Percentiles rank a stretch among this genome's conserved stretches.
phyloP scores from a whole-genome alignment of 139 green algal species.

The Spirogloea muscicola region DNA sequence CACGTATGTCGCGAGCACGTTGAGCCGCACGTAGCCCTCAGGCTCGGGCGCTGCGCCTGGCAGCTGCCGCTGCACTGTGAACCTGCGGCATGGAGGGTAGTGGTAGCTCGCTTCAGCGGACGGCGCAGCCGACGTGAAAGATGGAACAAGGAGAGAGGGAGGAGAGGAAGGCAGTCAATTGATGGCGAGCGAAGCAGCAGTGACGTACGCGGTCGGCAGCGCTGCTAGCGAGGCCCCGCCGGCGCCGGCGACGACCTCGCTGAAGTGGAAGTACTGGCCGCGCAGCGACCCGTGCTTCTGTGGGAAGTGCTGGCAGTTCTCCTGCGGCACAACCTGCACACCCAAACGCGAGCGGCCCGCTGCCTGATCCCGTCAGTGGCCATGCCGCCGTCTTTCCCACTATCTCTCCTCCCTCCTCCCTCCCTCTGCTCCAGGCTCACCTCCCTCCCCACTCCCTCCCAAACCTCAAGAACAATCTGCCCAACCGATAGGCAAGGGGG shows the following conservation, averaged over 20 bases:
- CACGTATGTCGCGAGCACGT: constrained; percentile 77
- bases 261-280: constrained; percentile 72
- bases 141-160: not conserved
- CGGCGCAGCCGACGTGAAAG: not conserved
- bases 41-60: not conserved
- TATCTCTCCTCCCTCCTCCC: too few species aligned
- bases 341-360: not conserved
- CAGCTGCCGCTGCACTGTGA: constrained; percentile 4
- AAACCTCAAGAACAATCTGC: not conserved
- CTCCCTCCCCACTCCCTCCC: not conserved
- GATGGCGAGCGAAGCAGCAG: not conserved
- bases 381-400: too few species aligned
- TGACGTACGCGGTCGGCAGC: too few species aligned
- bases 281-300: constrained; percentile 48
- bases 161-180: not conserved
- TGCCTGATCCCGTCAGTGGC: too few species aligned
- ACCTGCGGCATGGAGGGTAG: constrained; percentile 5
- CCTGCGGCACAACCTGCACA: constrained; percentile 20
- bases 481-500: not conserved
- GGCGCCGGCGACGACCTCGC: constrained; percentile 76
- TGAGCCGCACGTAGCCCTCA: constrained; percentile 71
- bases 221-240: too few species aligned
- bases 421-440: not conserved
- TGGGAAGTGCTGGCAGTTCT: constrained; percentile 61
- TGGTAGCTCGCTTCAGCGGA: not conserved